Evolutionary conservation across 2,329 filamentous ascomycete species (phyloP), one percentile per base, ranked within the genome.

Genomic region (Sporothrix variecibatus): DNA sequence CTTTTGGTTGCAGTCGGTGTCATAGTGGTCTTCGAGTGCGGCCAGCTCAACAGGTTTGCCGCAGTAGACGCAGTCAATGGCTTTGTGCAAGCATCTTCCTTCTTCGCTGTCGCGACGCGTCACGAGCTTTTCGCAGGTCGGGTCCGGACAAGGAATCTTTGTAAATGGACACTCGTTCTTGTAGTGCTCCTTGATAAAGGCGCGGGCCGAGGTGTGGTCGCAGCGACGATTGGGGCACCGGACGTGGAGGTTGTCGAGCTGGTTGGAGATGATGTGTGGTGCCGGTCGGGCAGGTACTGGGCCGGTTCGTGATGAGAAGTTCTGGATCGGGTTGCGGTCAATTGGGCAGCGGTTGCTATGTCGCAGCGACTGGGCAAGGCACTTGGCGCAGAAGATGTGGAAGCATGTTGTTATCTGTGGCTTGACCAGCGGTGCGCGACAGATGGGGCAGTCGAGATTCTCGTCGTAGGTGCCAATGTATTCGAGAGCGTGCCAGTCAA

Each of bases 301-400:
- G 23, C 73, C 72, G 0, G 46, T 70, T 7, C 79, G 78, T 5
- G 80, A 80, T 40, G 80, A 79, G 74, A 79, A 79, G 23, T 77
- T 77, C 26, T 81, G 80, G 74, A 84, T 81, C 1, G 82, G 81
- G 17, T 84, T 84, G n/a, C 89, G 85, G 79, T 91, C 89, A 73
- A 91, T 86, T 2, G 89, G 89, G 74, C 89, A 91, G 46, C 83
- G 81, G 73, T 83, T 79, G 71, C 82, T 84, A 46, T 83, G 79
- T 71, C 81, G 80, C 72, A 85, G 81, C 8, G 85, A 83, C 75
- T 84, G 82, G 62, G 81, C 78, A 34, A 91, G 82, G 78, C 90
- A 92, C 4, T 83, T 83, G 71, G 86, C 85, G 78, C 90, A 92
- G 79, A 92, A 92, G 15, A 89, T 90, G 79, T 92, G 90, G 74